Evolutionary conservation across 495 filamentous ascomycete genomes (phyloP).

Genomic region (Daldinia decipiens): DNA sequence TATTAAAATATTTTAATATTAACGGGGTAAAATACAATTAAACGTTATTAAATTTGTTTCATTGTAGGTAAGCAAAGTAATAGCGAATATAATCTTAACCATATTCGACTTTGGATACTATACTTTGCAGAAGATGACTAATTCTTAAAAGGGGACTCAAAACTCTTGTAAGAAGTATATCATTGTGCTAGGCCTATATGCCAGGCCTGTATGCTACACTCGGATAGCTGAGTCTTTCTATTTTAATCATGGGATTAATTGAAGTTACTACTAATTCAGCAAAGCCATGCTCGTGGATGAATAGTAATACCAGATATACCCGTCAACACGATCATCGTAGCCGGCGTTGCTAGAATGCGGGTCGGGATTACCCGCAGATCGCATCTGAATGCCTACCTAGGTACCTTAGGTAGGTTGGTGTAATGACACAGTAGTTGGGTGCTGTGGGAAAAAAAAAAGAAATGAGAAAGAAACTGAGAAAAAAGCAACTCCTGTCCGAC

Average conservation of each 20-base stretch:
- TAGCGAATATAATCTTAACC: slow-evolving; percentile 18
- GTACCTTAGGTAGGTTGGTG: too few species aligned
- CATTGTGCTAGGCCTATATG: not conserved
- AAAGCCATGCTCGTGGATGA: not conserved
- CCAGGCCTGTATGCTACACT: not conserved
- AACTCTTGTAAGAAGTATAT: not conserved
- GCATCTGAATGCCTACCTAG: not conserved
- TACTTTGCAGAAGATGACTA: not conserved
- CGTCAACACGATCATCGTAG: not conserved
- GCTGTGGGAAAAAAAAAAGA: not conserved
- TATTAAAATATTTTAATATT: too few species aligned
- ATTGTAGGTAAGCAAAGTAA: not conserved
- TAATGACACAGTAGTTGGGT: not conserved
- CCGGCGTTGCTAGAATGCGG: not conserved
- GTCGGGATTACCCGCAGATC: not conserved
- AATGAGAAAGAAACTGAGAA: not conserved
- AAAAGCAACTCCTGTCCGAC: not conserved
- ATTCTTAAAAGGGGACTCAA: not conserved
- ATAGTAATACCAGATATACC: not conserved
- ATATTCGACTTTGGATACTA: not conserved
- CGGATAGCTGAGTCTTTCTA: not conserved
- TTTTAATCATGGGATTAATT: not conserved
- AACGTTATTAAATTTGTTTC: too few species aligned
- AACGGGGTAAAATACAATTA: too few species aligned
- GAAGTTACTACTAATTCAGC: slow-evolving; percentile 6